Evolutionary conservation across 2,329 filamentous ascomycete genomes (phyloP), one percentile per base, ranked within the genome.

Genomic region (Microascus cirrosus): DNA sequence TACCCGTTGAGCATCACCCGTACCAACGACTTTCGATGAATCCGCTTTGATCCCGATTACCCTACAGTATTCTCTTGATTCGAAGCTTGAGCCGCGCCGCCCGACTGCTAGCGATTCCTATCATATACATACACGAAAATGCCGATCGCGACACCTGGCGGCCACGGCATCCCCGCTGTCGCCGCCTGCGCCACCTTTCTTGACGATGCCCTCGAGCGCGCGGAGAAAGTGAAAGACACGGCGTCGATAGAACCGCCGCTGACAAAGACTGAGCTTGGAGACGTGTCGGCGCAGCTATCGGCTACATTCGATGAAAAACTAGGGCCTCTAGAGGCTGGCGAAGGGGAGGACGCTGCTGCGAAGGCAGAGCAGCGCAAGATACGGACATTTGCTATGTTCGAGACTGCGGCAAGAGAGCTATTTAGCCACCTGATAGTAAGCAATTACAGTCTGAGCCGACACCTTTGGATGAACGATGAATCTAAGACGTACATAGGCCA

Each of bases 381-480:
- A 2, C 80, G 80, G 52, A 83, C 85, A 63, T 84, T 84, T 67
- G 84, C 86, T 36, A 80, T 89, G 24, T 83, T 96, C 53, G 94
- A 97, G 71, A 91, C 87, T 20, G 91, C 90, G 12, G 88, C 87
- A 55, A 85, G 90, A 65, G 83, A 87, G 64, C 81, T 88, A 54
- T 95, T 97, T 72, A 90, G 90, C 71, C 77, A 81, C 61, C 76
- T 90, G 61, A 80, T 95, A 69, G 90, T 94, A 74, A 77, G 86
- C 67, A 11, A 3, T 53, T 24, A 56, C 45, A 39, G 13, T 53
- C 58, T 55, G 58, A 7, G 15, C n/a, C 13, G 13, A 18, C 6
- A 7, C 39, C 13, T 18, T 18, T n/a, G 6, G 18, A 45, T 13
- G 58, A 62, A 22, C 45, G 20, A 20, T 20, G 7, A 50, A 20